These are phyloP conservation scores for Lantana camara DNA, from an alignment of 257 asterid genomes.

Conservation along the genomic window DNA sequence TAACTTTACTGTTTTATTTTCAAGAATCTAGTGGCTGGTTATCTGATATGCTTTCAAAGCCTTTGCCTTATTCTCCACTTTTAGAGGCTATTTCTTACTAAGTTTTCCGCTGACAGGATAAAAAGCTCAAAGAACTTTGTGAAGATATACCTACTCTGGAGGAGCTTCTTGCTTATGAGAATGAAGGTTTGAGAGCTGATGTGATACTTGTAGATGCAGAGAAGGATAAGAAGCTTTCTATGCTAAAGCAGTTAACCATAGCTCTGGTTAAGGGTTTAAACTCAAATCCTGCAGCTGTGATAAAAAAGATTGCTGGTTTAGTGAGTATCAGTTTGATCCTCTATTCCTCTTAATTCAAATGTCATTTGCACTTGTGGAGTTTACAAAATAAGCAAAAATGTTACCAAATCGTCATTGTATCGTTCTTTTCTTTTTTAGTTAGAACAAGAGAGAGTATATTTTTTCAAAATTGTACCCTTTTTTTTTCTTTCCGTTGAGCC, in stretches of 20 bases:
- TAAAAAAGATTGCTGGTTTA: conserved; percentile 95
- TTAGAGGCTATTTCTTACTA: conserved; percentile 21
- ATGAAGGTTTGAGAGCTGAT: conserved; percentile 80
- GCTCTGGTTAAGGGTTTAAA: conserved; percentile 86
- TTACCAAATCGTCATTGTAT: conserved; percentile 8
- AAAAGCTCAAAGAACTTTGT: conserved; percentile 80
- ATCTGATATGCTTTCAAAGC: conserved; percentile 13
- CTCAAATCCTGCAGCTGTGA: conserved; percentile 75
- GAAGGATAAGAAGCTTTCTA: conserved; percentile 87
- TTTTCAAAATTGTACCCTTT: not conserved
- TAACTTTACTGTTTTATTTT: not conserved
- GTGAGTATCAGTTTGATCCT: conserved; percentile 47
- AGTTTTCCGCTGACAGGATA: conserved; percentile 58
- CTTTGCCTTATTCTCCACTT: not conserved
- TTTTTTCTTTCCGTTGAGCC: not conserved
- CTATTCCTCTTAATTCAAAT: conserved; percentile 15
- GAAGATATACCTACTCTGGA: conserved; percentile 86
- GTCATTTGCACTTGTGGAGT: not conserved
- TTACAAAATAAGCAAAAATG: conserved; percentile 2
- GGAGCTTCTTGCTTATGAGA: conserved; percentile 82
- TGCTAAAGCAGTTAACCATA: conserved; percentile 79
- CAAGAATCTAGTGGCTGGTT: not conserved
- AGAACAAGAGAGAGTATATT: no score
- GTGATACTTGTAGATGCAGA: conserved; percentile 83
- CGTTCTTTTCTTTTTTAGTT: not conserved